Base-by-base conservation (phyloP, 768 basidiomycete species). In the Candolleomyces aberdarensis region DNA sequence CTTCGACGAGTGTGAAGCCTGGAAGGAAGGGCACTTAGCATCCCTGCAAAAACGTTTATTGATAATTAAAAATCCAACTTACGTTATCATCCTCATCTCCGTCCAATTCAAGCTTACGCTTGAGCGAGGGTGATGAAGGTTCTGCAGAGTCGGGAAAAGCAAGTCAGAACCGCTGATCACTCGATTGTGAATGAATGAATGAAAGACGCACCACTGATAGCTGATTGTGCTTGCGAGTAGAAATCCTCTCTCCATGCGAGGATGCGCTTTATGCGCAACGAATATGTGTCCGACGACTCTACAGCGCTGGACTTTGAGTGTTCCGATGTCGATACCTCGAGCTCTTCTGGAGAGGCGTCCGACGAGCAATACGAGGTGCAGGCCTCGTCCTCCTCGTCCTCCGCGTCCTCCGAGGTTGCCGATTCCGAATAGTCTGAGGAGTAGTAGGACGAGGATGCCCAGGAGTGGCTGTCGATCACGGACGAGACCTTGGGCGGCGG, bases 291-390 rank as follows among this genome's bases (percentile, higher is more conserved):
- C 57, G 72, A 62, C 17, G 58, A 59, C 32, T 48, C 26, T 22
- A 17, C 22, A 32, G 58, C 69, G 60, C 20, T 68, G 44, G 26
- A 49, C 22, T 29, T 44, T 49, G 32, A 20, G 46, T 58, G 51
- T 39, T 54, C 53, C 19, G 61, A 69, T 19, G 71, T 71, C n/a
- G 61, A 69, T 22, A 71, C 72, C 20, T 74, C 72, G 29, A 59
- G 58, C 46, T 79, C 71, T 26, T 79, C 75, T 40, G 72, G 74
- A 13, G 78, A 72, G 56, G 77, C 62, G 64, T 83, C 83, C 19
- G 88, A 91, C 19, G 89, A 91, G 78, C 89, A 91, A 64, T 90
- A 91, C 0, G 87, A 89, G 0, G 84, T 80, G 71, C 79, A 80
- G 26, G 71, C 74, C n/a, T 70, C 72, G 64, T 83, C 71, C 63